Conservation (phyloP, 495 filamentous ascomycete species). For the Aspergillus mulundensis region DNA sequence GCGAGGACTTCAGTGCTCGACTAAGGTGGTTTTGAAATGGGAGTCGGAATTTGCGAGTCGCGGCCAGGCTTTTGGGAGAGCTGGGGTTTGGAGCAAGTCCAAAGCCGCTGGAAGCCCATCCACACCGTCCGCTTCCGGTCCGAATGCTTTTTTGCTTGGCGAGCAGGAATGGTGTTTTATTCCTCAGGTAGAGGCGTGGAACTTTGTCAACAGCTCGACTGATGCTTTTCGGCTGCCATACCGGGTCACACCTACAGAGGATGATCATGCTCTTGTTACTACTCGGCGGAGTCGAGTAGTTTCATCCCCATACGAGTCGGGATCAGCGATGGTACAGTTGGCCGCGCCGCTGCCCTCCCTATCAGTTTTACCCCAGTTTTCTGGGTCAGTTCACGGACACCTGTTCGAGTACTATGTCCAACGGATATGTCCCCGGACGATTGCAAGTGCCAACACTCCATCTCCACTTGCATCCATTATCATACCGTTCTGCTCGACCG, state of each 20-base stretch:
- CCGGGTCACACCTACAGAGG: conserved; percentile 26
- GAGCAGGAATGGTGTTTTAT: conserved; percentile 32
- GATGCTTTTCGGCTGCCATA: conserved; percentile 29
- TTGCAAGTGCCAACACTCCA: conserved; percentile 29
- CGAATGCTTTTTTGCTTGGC: conserved; percentile 14
- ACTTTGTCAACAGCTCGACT: conserved; percentile 37
- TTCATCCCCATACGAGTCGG: background rate
- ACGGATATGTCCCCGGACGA: conserved; percentile 41
- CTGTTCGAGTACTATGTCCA: conserved; percentile 44
- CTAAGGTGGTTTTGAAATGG: conserved; percentile 42
- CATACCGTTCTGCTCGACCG: conserved; percentile 35
- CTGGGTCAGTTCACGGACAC: conserved; percentile 24
- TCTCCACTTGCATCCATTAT: conserved; percentile 43
- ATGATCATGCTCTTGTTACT: conserved; percentile 24
- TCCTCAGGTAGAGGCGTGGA: conserved; percentile 31
- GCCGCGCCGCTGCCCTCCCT: conserved; percentile 14
- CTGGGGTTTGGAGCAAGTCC: conserved; percentile 41
- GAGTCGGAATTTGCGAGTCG: conserved; percentile 43
- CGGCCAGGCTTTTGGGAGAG: conserved; percentile 41
- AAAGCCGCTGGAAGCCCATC: conserved; percentile 11
- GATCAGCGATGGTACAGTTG: background rate
- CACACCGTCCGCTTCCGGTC: conserved; percentile 11
- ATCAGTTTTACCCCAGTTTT: conserved; percentile 29
- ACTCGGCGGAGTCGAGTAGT: background rate
- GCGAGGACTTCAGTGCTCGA: conserved; percentile 36